Evolutionary conservation across 2,329 filamentous ascomycete genomes (phyloP).

Genomic region (Aspergillus sp.): DNA sequence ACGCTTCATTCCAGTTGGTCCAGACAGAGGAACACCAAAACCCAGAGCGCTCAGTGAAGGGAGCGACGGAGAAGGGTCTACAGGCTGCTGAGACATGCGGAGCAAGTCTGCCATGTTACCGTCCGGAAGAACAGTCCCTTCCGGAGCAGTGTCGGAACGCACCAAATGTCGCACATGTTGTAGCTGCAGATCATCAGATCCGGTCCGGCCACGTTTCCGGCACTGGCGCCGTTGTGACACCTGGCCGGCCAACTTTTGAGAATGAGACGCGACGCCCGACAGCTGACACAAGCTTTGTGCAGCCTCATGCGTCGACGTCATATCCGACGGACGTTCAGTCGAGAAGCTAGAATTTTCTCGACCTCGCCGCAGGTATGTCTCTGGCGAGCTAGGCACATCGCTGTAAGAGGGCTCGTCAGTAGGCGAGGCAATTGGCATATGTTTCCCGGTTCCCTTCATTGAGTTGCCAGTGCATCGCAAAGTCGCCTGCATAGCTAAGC

Average conservation of each 20-base stretch:
- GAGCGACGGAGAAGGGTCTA: slow-evolving; percentile 14
- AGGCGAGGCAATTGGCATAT: slow-evolving; percentile 37
- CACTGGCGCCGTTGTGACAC: slow-evolving; percentile 25
- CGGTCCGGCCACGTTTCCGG: slow-evolving; percentile 42
- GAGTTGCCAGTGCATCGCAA: slow-evolving; percentile 40
- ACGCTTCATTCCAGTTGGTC: slow-evolving; percentile 41
- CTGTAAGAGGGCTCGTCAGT: slow-evolving; percentile 37
- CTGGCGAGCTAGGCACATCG: slow-evolving; percentile 37
- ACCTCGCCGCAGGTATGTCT: slow-evolving; percentile 28
- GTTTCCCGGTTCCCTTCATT: slow-evolving; percentile 38
- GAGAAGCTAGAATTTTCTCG: slow-evolving; percentile 39
- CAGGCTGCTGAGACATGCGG: slow-evolving; percentile 26
- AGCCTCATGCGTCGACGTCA: slow-evolving; percentile 34
- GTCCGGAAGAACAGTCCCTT: slow-evolving; percentile 33
- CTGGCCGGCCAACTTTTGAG: slow-evolving; percentile 12
- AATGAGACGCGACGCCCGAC: slow-evolving; percentile 32
- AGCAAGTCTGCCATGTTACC: slow-evolving; percentile 33
- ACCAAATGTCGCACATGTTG: slow-evolving; percentile 43
- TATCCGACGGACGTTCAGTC: slow-evolving; percentile 31
- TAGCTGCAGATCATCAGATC: slow-evolving; percentile 38
- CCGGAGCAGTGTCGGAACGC: slow-evolving; percentile 25
- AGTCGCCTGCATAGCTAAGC: slow-evolving; percentile 42
- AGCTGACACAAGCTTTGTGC: slow-evolving; percentile 44
- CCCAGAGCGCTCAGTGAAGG: slow-evolving; percentile 23
- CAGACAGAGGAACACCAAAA: slow-evolving; percentile 29